A percentile compares a stretch with the other conserved stretches of the same genome.
These are phyloP conservation scores for Fusarium burgessii DNA, from an alignment of 2,329 filamentous ascomycete species.

Conservation along the genomic window DNA sequence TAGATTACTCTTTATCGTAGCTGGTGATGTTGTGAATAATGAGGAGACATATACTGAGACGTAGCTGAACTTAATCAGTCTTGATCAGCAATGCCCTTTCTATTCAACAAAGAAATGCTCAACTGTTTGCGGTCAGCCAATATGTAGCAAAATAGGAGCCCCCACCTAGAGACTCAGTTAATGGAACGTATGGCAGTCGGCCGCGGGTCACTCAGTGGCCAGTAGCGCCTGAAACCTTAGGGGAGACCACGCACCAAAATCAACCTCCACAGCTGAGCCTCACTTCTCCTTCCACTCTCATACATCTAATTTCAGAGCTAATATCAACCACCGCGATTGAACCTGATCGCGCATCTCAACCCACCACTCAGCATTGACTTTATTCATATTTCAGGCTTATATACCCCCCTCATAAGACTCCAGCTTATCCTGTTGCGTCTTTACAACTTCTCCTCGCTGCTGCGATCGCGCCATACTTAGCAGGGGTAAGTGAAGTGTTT, in stretches of 20 bases:
- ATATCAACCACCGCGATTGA: slow-evolving; percentile 11
- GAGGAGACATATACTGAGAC: not conserved
- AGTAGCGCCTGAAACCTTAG: slow-evolving; percentile 36
- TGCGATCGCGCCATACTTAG: slow-evolving; percentile 36
- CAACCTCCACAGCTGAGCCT: slow-evolving; percentile 36
- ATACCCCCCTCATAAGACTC: not conserved
- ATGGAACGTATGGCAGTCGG: not conserved
- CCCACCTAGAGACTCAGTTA: slow-evolving; percentile 3
- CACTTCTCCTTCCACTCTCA: slow-evolving; percentile 30
- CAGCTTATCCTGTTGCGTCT: slow-evolving; percentile 1
- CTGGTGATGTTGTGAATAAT: not conserved
- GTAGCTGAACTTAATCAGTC: not conserved
- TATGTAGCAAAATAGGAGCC: not conserved
- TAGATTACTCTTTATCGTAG: not conserved
- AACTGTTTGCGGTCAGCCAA: not conserved
- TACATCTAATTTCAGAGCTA: slow-evolving; percentile 38
- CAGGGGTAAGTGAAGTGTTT: slow-evolving; percentile 34
- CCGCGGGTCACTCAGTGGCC: slow-evolving; percentile 23
- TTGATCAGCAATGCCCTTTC: not conserved
- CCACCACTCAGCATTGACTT: slow-evolving; percentile 5
- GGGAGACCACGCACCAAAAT: slow-evolving; percentile 32
- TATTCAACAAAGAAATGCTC: not conserved
- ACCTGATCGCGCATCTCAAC: slow-evolving; percentile 22
- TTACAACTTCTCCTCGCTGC: slow-evolving; percentile 4
- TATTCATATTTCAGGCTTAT: not conserved